These are phyloP conservation scores for Chlorella sp. DNA, from an alignment of 139 green algal genomes.

Conservation along the genomic window DNA sequence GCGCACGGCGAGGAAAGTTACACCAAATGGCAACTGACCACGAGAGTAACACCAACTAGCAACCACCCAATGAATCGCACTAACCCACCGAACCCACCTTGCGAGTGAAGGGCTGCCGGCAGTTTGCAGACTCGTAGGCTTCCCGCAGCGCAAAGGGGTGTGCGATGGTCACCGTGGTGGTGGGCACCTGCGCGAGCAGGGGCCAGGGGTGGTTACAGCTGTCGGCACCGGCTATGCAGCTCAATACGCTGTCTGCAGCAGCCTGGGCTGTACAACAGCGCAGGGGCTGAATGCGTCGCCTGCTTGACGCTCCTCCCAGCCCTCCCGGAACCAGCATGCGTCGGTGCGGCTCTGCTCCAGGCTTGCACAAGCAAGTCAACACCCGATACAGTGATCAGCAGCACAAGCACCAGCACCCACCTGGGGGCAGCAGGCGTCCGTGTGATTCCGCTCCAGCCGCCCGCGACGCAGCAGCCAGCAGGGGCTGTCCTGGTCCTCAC, in stretches of 20 bases:
- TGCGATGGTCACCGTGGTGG: conserved; percentile 38
- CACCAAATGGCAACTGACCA: too few species aligned
- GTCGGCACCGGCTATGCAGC: too few species aligned
- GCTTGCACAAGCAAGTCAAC: too few species aligned
- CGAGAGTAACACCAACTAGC: too few species aligned
- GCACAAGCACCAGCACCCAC: conserved; percentile 13
- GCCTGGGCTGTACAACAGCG: too few species aligned
- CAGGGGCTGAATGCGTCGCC: too few species aligned
- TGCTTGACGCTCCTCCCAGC: too few species aligned
- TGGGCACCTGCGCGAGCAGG: conserved; percentile 19
- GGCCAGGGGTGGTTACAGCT: background rate
- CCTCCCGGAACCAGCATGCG: background rate
- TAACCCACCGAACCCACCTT: too few species aligned
- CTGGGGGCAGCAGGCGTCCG: conserved; percentile 51
- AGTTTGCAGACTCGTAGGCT: conserved; percentile 32
- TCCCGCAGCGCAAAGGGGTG: conserved; percentile 60
- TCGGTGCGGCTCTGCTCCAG: too few species aligned
- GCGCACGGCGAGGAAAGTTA: too few species aligned
- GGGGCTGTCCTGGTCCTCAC: conserved; percentile 32
- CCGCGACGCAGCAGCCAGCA: conserved; percentile 55
- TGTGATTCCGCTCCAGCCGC: conserved; percentile 55
- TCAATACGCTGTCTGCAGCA: background rate
- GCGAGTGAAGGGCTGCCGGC: conserved; percentile 31
- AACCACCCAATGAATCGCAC: too few species aligned
- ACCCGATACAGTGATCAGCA: background rate